Base-by-base conservation (phyloP, 768 basidiomycete species). In the Sporobolomyces roseus region DNA sequence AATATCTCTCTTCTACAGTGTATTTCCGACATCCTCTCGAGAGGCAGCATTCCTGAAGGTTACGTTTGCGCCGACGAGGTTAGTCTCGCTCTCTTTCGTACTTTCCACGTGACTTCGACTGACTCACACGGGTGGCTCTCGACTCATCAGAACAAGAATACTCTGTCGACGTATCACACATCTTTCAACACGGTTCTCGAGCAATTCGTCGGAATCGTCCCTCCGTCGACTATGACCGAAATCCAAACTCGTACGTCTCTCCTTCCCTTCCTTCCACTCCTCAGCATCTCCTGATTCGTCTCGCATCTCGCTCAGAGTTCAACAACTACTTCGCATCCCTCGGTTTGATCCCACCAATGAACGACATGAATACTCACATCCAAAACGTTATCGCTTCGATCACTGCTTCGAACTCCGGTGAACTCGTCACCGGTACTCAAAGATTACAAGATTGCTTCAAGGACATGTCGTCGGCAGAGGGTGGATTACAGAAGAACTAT, bases 171-270 rank as follows among this genome's bases (percentile, higher is more conserved):
- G 30, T 68, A 68, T 54, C 33, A 50, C 2, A 63, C 54, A 7
- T 46, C 66, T 4, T 56, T 13, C 25, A 61, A 68, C 61, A 63
- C 66, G 10, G 21, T 68, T 3, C 21, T 68, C 23, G 66, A 68
- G 54, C 66, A 68, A 43, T 68, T 68, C 32, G 64, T 45, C 30
- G 64, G 64, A 14, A 63, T 68, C 38, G 60, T 68, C 23, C 66
- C 66, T 30, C 60, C 60, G 4, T 32, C 60, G 27, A 62, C 61
- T 4, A 48, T 68, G 46, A 51, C 45, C 35, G 35, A 41, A 12
- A 58, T 68, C 29, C 66, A 68, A 35, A 41, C 49, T 21, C 35
- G 66, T 68, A 2, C 2, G 66, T 21, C 38, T 41, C 38, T 27
- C 27, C 27, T n/a, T 30, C 12, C 30, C 33, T 36, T 21, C 16